Evolutionary conservation across 768 basidiomycete species (phyloP).

Genomic region (Macrolepiota dolichaula): DNA sequence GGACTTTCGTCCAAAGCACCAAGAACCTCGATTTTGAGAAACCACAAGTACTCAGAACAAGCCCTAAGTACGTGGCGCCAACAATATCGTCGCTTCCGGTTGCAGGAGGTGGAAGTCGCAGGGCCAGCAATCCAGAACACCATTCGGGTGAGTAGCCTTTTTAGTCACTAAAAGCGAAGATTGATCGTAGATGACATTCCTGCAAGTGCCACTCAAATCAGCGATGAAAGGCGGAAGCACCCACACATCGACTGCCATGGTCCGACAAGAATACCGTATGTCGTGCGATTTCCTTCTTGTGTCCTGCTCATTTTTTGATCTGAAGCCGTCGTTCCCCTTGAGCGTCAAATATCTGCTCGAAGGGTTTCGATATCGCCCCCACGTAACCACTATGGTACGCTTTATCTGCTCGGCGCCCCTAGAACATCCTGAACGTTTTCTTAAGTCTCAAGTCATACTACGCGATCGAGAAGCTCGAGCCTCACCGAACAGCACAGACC

Average conservation of each 20-base stretch:
- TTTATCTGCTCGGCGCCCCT: neutral
- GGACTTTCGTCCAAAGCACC: neutral
- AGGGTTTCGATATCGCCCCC: conserved; percentile 5
- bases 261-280: conserved; percentile 11
- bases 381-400: conserved; percentile 4
- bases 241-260: neutral
- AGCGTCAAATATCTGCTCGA: conserved; percentile 7
- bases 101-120: neutral
- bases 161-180: neutral
- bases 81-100: neutral
- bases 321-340: neutral
- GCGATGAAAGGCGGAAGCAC: conserved; percentile 3
- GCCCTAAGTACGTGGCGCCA: conserved; percentile 3
- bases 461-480: conserved; percentile 10
- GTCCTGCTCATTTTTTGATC: neutral
- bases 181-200: neutral
- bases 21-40: neutral
- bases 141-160: neutral
- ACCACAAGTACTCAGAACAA: neutral
- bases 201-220: conserved; percentile 10
- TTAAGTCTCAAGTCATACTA: neutral
- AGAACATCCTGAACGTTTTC: neutral
- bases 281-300: neutral
- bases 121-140: conserved; percentile 1
- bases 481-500: conserved; percentile 9